phyloP scores from a whole-genome alignment of 805 yeast genomes.

The Barnettozyma californica region DNA sequence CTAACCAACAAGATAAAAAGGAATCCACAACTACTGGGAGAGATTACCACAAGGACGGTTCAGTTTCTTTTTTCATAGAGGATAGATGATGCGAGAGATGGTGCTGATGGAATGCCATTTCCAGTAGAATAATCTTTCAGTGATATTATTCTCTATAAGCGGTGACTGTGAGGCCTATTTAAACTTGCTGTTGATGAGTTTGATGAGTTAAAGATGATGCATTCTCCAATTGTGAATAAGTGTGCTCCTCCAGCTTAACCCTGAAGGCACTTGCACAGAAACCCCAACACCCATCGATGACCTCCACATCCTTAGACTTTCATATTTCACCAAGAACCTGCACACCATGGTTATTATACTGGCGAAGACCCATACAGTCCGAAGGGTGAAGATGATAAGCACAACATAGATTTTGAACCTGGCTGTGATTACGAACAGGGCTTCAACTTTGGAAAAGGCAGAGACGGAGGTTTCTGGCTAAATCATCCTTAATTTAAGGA shows the following conservation, averaged over 20 bases:
- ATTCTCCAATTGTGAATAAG: constrained; percentile 8
- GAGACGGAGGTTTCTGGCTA: background rate
- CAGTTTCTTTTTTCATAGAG: no score
- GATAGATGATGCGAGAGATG: background rate
- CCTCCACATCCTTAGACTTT: background rate
- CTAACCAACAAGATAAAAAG: no score
- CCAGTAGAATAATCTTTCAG: background rate
- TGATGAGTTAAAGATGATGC: constrained; percentile 9
- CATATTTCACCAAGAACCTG: background rate
- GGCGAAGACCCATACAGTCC: background rate
- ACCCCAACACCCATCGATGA: background rate
- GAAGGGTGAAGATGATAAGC: background rate
- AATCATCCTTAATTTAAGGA: background rate
- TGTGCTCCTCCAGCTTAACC: background rate
- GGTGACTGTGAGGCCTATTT: constrained; percentile 12
- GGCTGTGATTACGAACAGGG: background rate
- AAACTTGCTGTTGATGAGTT: constrained; percentile 10
- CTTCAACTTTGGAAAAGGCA: background rate
- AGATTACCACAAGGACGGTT: background rate
- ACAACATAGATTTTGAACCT: background rate
- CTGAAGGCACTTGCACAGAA: background rate
- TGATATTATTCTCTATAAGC: background rate
- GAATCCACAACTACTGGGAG: no score
- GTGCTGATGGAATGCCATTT: background rate
- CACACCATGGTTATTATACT: background rate